Percentiles rank a stretch among this genome's conserved stretches.
Conservation (phyloP, 2,329 filamentous ascomycete genomes). For the Lachnellula willkommii region DNA sequence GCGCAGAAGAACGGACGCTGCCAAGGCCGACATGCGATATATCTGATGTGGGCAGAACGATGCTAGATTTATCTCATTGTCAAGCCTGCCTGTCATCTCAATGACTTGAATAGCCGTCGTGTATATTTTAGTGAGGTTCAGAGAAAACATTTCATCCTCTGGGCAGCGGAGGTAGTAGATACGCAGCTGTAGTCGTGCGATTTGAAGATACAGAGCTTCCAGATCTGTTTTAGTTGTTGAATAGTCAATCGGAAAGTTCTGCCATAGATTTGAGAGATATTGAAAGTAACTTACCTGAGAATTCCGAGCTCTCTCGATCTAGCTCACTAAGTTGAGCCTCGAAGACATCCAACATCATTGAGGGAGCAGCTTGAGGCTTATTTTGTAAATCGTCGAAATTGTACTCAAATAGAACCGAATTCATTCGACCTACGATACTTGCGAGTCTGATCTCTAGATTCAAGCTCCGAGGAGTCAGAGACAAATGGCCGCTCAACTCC, state of each 20-base stretch:
- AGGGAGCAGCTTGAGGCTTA: constrained; percentile 8
- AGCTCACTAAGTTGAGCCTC: constrained; percentile 10
- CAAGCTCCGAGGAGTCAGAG: constrained; percentile 4
- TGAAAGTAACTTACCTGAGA: constrained; percentile 1
- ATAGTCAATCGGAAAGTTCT: background rate
- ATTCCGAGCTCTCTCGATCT: background rate
- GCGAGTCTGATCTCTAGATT: constrained; percentile 8
- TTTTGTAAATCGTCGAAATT: constrained; percentile 9
- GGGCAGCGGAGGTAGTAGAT: constrained; percentile 12
- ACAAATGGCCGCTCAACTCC: constrained; percentile 4
- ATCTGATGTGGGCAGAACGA: constrained; percentile 9
- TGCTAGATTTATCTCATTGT: constrained; percentile 5
- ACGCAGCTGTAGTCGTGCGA: constrained; percentile 8
- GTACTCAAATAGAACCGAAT: constrained; percentile 10
- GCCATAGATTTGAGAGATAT: background rate
- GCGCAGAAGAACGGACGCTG: constrained; percentile 7
- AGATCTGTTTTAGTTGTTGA: background rate
- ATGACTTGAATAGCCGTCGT: constrained; percentile 8
- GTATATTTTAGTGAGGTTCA: constrained; percentile 9
- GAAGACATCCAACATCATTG: constrained; percentile 13
- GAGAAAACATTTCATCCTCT: constrained; percentile 4
- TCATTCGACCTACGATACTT: constrained; percentile 7
- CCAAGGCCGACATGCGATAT: constrained; percentile 10
- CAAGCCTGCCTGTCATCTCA: constrained; percentile 2
- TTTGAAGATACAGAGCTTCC: constrained; percentile 7